Conservation (phyloP, 306 rosid genomes). For the Chamaecrista fasciculata region DNA sequence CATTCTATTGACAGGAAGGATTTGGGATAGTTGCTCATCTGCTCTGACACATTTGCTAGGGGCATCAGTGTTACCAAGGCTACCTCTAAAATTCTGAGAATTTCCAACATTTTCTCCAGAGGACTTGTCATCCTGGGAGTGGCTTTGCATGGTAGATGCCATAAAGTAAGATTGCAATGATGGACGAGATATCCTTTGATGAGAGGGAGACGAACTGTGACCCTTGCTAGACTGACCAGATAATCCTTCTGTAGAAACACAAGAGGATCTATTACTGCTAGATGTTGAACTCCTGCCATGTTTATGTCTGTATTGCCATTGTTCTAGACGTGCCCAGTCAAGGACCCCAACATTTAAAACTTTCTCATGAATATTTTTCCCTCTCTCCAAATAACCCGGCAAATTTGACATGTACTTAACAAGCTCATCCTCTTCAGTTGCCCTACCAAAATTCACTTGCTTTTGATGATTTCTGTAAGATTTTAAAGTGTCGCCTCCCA, state of each 20-base stretch:
- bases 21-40: conserved; percentile 40
- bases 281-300: conserved; percentile 48
- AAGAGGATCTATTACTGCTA: conserved; percentile 52
- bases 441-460: conserved; percentile 34
- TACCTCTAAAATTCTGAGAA: conserved; percentile 33
- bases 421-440: conserved; percentile 54
- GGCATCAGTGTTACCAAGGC: conserved; percentile 30
- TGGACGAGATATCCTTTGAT: conserved; percentile 42
- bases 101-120: conserved; percentile 39
- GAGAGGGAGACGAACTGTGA: conserved; percentile 53
- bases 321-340: conserved; percentile 81
- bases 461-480: conserved; percentile 37
- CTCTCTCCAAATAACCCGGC: conserved; percentile 71
- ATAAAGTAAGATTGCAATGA: conserved; percentile 55
- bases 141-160: conserved; percentile 41
- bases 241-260: conserved; percentile 52
- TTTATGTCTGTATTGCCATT: conserved; percentile 62
- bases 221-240: conserved; percentile 49
- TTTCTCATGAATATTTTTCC: conserved; percentile 59
- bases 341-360: conserved; percentile 89
- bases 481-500: conserved; percentile 32
- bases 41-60: conserved; percentile 37
- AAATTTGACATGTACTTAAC: conserved; percentile 68
- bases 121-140: conserved; percentile 37
- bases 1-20: conserved; percentile 26